Base-by-base conservation (phyloP, 2,329 filamentous ascomycete species). In the Boeremia lycopersici region DNA sequence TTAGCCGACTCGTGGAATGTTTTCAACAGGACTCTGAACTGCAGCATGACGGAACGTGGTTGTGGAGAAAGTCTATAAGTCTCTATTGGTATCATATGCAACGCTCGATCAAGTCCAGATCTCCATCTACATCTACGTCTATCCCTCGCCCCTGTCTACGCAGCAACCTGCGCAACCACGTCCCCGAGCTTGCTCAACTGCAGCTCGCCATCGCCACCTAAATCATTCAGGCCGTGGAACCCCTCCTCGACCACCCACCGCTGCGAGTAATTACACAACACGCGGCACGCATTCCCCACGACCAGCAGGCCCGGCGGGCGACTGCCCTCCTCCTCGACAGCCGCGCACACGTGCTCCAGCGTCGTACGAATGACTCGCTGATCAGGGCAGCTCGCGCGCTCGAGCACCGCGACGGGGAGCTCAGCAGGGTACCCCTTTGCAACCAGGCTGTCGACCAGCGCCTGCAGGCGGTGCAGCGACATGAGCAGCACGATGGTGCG, bases 401-500 rank as follows among this genome's bases (percentile, higher is more conserved):
- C 95, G 50, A 99, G 84, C 10, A 99, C 93, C 0, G 93, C 93
- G 68, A 93, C 97, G 0, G 93, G 92, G 1, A 92, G 95, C n/a
- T 78, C 76, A 30, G 75, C 76, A 0, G 93, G 93, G 87, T 91
- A 97, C 2, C 70, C 73, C 45, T 77, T 72, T 1, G 68, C 62
- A 4, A 53, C 52, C 9, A 99, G 78, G 67, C 90, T 89, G 6
- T 81, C 80, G 0, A 97, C 83, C 1, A 99, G 79, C 0, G 86
- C 89, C 3, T 77, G 79, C 13, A 99, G 86, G 46, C 95, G 85
- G 76, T 99, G 95, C 59, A 99, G 78, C 4, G 91, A 91, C 95
- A 99, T 99, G 42, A 99, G 78, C 62, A 98, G 96, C 4, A 99
- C 90, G 1, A 95, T 90, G 0, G 95, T 98, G 53, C 93, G 84